Conservation (phyloP, 2,329 filamentous ascomycete species). For the Calonectria hongkongensis region DNA sequence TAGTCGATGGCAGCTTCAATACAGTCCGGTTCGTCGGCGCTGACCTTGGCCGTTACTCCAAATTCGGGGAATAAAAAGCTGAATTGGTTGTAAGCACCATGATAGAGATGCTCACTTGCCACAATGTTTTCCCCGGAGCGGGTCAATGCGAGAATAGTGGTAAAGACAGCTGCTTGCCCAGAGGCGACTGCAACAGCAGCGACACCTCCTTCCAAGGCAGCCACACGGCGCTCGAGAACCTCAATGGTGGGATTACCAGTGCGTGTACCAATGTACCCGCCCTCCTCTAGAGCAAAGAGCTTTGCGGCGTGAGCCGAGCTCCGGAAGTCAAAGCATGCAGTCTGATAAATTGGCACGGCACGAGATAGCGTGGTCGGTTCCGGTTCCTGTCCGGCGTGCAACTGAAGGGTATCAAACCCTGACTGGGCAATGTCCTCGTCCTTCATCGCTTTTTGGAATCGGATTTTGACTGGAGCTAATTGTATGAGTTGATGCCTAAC, state of each 20-base stretch:
- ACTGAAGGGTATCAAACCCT: not conserved
- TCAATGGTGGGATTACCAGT: not conserved
- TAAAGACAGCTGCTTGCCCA: conserved; percentile 74
- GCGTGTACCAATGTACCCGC: not conserved
- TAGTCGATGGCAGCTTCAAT: not conserved
- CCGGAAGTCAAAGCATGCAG: not conserved
- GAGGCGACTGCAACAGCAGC: conserved; percentile 89
- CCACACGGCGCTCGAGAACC: conserved; percentile 7
- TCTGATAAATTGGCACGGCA: conserved; percentile 7
- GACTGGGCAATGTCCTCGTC: not conserved
- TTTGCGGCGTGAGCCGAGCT: conserved; percentile 1
- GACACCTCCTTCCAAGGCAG: conserved; percentile 85
- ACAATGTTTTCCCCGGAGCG: not conserved
- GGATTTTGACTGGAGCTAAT: not conserved
- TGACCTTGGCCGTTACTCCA: not conserved
- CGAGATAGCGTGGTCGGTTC: not conserved
- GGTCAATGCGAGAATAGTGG: not conserved
- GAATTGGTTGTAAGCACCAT: conserved; percentile 10
- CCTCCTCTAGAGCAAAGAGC: not conserved
- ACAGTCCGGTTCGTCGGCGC: not conserved
- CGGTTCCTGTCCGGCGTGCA: not conserved
- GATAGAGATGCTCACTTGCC: conserved; percentile 5
- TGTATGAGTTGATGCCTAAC: no score
- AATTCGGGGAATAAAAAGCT: conserved; percentile 4
- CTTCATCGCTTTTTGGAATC: not conserved